Evolutionary conservation across 2,329 filamentous ascomycete genomes (phyloP).

Genomic region (Fusarium bactridioides): DNA sequence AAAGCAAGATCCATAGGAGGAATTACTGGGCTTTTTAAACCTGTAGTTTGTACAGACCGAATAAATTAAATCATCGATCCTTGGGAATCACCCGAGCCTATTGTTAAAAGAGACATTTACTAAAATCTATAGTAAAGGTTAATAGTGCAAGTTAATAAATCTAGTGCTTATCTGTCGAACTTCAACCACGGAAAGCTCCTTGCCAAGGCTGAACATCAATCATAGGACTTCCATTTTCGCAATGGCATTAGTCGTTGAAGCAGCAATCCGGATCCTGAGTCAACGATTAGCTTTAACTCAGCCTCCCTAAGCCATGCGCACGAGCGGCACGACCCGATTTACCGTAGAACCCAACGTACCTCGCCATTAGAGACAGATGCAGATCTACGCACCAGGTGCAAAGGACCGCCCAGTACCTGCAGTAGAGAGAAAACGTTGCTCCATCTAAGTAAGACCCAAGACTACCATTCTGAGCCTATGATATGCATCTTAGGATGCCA

Average conservation of each 20-base stretch:
- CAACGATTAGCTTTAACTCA: background rate
- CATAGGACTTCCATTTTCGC: background rate
- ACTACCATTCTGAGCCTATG: too few relatives aligned
- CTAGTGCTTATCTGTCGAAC: background rate
- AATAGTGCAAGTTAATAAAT: background rate
- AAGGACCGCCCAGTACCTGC: too few relatives aligned
- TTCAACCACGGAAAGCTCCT: background rate
- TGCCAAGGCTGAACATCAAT: background rate
- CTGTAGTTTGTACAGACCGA: background rate
- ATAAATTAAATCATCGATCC: fast-evolving
- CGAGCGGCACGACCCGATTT: background rate
- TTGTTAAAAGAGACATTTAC: background rate
- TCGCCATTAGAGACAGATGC: background rate
- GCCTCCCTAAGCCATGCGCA: background rate
- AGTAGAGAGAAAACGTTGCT: fast-evolving
- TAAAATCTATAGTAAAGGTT: background rate
- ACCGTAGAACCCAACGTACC: background rate
- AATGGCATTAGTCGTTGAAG: background rate
- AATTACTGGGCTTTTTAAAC: background rate
- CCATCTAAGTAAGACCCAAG: background rate
- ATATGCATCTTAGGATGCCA: background rate
- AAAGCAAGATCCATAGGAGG: fast-evolving
- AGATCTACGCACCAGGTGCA: background rate
- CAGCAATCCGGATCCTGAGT: background rate
- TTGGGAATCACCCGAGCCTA: background rate